A percentile compares a stretch with the other conserved stretches of the same genome.
These are phyloP conservation scores for Leccinellum albellum DNA, from an alignment of 768 basidiomycete species.

Conservation along the genomic window DNA sequence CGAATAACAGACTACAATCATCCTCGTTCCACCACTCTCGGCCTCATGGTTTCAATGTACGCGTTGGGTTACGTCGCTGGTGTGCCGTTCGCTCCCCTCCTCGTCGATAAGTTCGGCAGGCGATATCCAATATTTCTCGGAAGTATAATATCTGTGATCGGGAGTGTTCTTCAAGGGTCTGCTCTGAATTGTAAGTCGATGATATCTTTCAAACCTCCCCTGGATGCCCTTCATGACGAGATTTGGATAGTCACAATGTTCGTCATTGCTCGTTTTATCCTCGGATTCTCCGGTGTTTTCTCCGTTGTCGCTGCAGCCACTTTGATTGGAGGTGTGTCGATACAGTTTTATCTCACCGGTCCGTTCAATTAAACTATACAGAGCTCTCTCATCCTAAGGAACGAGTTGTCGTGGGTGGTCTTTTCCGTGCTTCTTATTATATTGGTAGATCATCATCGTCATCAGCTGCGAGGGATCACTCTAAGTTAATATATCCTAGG, in stretches of 20 bases:
- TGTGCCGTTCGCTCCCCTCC: background rate
- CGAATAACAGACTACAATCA: background rate
- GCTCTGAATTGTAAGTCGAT: background rate
- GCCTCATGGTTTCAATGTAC: background rate
- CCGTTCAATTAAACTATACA: background rate
- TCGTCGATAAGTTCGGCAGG: background rate
- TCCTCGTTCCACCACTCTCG: background rate
- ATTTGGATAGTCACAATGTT: background rate
- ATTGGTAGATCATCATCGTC: background rate
- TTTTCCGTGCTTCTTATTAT: background rate
- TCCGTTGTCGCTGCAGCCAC: background rate
- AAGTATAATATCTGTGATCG: background rate
- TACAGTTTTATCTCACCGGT: background rate
- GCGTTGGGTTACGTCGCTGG: background rate
- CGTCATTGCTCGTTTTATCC: background rate
- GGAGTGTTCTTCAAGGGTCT: background rate
- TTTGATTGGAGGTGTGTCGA: background rate
- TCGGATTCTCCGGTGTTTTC: background rate
- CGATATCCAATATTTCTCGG: background rate
- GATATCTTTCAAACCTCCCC: background rate
- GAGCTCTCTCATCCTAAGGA: background rate
- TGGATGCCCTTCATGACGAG: background rate
- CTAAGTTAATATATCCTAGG: background rate
- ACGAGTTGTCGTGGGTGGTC: background rate
- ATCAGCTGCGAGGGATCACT: background rate